Evolutionary conservation across 371 early-diverging fungal species (phyloP).

Genomic region (Apophysomyces variabilis): DNA sequence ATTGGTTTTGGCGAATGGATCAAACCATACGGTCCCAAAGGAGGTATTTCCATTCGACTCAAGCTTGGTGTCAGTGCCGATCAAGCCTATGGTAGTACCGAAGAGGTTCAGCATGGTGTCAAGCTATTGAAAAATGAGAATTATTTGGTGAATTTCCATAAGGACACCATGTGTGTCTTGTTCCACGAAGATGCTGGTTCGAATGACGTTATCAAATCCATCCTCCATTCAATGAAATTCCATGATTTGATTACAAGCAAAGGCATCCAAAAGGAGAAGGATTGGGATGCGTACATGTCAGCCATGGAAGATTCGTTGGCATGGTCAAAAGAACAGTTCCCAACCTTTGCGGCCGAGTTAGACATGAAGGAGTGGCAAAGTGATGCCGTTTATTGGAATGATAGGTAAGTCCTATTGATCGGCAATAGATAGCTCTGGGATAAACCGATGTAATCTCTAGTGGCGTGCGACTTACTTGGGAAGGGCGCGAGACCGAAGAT

Average conservation of each 20-base stretch:
- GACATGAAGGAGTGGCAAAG: conserved; percentile 64
- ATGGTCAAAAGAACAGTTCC: conserved; percentile 57
- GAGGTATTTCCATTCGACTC: conserved; percentile 37
- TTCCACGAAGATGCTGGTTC: conserved; percentile 59
- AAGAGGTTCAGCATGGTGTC: conserved; percentile 43
- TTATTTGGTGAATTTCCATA: conserved; percentile 49
- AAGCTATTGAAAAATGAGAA: conserved; percentile 50
- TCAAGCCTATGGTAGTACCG: conserved; percentile 43
- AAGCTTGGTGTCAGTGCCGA: conserved; percentile 51
- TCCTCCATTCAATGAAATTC: conserved; percentile 63
- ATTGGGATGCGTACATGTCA: conserved; percentile 37
- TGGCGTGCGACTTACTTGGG: conserved; percentile 3
- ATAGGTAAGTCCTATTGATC: conserved; percentile 34
- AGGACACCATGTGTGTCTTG: conserved; percentile 48
- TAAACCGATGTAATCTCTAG: background rate
- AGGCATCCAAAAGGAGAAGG: conserved; percentile 29
- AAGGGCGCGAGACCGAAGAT: background rate
- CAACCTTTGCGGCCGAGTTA: conserved; percentile 52
- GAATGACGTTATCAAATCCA: conserved; percentile 61
- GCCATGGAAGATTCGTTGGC: conserved; percentile 40
- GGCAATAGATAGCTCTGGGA: background rate
- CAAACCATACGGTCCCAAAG: conserved; percentile 34
- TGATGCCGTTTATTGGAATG: conserved; percentile 69
- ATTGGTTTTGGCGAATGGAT: conserved; percentile 73
- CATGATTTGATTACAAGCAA: conserved; percentile 40